A percentile compares a stretch with the other conserved stretches of the same genome.
Conservation (phyloP, 2,329 filamentous ascomycete species). For the Pseudogymnoascus sp. region DNA sequence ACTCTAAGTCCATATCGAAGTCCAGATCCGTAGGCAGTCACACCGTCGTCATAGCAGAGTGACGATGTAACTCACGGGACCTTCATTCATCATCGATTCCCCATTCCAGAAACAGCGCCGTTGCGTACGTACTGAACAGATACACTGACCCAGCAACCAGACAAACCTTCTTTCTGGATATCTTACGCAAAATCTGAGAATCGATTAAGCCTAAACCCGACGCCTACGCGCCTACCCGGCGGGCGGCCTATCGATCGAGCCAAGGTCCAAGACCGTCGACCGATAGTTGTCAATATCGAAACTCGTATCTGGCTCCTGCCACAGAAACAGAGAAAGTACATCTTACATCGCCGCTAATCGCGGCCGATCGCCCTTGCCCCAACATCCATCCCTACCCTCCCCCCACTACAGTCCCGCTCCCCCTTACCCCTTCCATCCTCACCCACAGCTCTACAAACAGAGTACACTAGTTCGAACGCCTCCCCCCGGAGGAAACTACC, state of each 20-base stretch:
- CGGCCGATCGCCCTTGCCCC: neutral
- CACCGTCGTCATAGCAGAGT: neutral
- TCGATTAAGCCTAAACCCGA: neutral
- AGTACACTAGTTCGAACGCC: neutral
- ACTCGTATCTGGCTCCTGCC: neutral
- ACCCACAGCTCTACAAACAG: neutral
- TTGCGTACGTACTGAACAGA: neutral
- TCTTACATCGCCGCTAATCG: neutral
- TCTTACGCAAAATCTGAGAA: neutral
- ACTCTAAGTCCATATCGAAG: neutral
- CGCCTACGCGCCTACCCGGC: neutral
- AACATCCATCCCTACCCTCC: neutral
- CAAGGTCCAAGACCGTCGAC: neutral
- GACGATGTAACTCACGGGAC: constrained; percentile 1
- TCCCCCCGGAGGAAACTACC: neutral
- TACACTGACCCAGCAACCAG: neutral
- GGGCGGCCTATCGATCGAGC: neutral
- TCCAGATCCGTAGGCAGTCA: neutral
- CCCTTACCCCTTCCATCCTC: neutral
- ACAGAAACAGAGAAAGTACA: neutral
- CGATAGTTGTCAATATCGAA: neutral
- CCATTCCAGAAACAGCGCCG: neutral
- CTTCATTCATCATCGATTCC: neutral
- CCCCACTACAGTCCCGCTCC: neutral
- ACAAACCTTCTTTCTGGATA: neutral